phyloP scores from a whole-genome alignment of 192 early-diverging fungal genomes.

The Rhizophagus clarus region DNA sequence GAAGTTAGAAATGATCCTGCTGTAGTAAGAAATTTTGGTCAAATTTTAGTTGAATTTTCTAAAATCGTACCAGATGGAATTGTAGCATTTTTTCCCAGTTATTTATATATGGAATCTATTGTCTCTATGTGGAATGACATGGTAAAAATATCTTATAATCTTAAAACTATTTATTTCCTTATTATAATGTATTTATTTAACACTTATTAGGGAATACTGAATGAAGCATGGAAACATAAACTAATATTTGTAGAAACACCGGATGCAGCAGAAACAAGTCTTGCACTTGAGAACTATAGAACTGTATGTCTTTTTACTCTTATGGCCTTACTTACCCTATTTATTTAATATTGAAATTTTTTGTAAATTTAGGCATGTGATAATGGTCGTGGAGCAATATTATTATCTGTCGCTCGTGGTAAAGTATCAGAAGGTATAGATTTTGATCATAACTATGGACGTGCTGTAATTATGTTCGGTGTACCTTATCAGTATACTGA shows the following conservation, averaged over 20 bases:
- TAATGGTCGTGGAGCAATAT: conserved; percentile 96
- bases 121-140: conserved; percentile 98
- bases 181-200: conserved; percentile 1
- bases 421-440: conserved; percentile 99
- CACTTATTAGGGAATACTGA: conserved; percentile 75
- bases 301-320: conserved; percentile 47
- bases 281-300: conserved; percentile 95
- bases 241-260: conserved; percentile 99
- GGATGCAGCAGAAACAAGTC: conserved; percentile 94
- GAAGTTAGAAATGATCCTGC: conserved; percentile 99
- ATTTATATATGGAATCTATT: conserved; percentile 98
- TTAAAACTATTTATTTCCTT: background rate
- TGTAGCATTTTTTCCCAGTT: conserved; percentile 98
- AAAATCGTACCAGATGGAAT: conserved; percentile 95
- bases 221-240: conserved; percentile 95
- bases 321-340: background rate
- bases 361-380: conserved; percentile 72
- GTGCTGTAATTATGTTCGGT: conserved; percentile 99
- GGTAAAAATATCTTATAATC: conserved; percentile 49
- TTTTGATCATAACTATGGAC: conserved; percentile 99
- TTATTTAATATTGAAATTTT: background rate
- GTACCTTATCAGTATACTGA: conserved; percentile 99
- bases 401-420: conserved; percentile 96
- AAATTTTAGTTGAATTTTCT: conserved; percentile 93
- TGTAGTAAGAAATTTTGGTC: conserved; percentile 98